Percentiles rank a stretch among this genome's conserved stretches.
Conservation (phyloP, 768 basidiomycete species). For the Nevesoporus exiguus region DNA sequence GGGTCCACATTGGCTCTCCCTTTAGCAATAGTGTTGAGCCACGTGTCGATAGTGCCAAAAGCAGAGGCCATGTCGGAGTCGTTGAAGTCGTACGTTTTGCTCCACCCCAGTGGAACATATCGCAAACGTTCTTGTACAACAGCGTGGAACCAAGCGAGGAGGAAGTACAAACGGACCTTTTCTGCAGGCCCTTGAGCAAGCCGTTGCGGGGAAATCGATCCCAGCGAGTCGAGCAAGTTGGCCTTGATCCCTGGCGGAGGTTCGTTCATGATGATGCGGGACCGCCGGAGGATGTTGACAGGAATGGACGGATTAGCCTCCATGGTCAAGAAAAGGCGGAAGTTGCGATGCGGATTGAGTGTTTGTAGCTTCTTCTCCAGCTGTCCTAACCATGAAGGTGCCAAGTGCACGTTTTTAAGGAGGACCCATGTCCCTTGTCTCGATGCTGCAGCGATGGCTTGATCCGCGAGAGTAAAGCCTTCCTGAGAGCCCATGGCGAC, state of each 20-base stretch:
- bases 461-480: conserved; percentile 94
- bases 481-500: conserved; percentile 99
- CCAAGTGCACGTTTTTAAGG: conserved; percentile 95
- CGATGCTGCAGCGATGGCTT: conserved; percentile 90
- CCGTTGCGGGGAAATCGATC: conserved; percentile 65
- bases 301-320: conserved; percentile 94
- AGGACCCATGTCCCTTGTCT: conserved; percentile 95
- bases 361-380: conserved; percentile 96
- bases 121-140: conserved; percentile 95
- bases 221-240: conserved; percentile 87
- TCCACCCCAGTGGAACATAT: conserved; percentile 96
- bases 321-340: conserved; percentile 98
- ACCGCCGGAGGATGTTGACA: conserved; percentile 94
- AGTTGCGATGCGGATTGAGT: conserved; percentile 81
- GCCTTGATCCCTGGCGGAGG: conserved; percentile 97
- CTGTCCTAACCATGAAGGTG: conserved; percentile 92
- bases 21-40: conserved; percentile 77
- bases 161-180: conserved; percentile 90
- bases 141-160: conserved; percentile 99
- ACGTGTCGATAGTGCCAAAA: conserved; percentile 86
- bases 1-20: conserved; percentile 93
- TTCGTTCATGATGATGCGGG: conserved; percentile 97
- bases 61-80: conserved; percentile 97
- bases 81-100: conserved; percentile 97
- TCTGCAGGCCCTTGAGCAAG: conserved; percentile 87